These are phyloP conservation scores for Calonectria ilicicola DNA, from an alignment of 2,329 filamentous ascomycete genomes.

Conservation along the genomic window DNA sequence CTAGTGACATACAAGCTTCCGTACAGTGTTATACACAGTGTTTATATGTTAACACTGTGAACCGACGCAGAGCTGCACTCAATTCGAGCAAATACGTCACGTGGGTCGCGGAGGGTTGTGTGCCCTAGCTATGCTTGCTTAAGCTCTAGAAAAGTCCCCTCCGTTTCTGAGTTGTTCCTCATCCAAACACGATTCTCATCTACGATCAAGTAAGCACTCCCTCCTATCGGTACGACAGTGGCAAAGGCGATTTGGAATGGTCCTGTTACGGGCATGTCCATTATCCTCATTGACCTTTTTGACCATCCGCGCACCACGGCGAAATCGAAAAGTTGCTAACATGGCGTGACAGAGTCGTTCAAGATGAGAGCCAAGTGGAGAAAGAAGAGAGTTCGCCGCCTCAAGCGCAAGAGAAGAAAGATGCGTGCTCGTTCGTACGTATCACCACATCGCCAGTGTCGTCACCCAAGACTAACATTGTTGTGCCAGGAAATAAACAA, in stretches of 20 bases:
- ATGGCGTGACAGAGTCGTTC: conserved; percentile 51
- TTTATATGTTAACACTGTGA: neutral
- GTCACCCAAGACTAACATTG: conserved; percentile 47
- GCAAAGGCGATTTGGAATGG: conserved; percentile 21
- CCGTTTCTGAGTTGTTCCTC: conserved; percentile 50
- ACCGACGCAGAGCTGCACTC: neutral
- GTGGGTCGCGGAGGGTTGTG: conserved; percentile 50
- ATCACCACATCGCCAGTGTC: neutral
- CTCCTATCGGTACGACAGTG: conserved; percentile 18
- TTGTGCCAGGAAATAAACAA: conserved; percentile 73
- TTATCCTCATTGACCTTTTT: conserved; percentile 18
- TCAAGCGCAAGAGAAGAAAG: conserved; percentile 99
- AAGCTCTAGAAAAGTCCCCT: conserved; percentile 45
- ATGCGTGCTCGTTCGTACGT: conserved; percentile 96
- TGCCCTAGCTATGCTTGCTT: conserved; percentile 51
- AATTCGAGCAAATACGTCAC: conserved; percentile 35
- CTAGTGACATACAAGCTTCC: neutral
- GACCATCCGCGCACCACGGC: neutral
- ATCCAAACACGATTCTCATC: conserved; percentile 61
- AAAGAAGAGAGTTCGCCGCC: conserved; percentile 99
- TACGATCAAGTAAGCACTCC: conserved; percentile 53
- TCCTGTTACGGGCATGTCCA: conserved; percentile 24
- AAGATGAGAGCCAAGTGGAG: conserved; percentile 98
- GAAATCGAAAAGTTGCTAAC: conserved; percentile 35
- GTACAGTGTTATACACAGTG: conserved; percentile 11